Evolutionary conservation across 345 rosid species (phyloP).

Genomic region (Eutrema japonicum): DNA sequence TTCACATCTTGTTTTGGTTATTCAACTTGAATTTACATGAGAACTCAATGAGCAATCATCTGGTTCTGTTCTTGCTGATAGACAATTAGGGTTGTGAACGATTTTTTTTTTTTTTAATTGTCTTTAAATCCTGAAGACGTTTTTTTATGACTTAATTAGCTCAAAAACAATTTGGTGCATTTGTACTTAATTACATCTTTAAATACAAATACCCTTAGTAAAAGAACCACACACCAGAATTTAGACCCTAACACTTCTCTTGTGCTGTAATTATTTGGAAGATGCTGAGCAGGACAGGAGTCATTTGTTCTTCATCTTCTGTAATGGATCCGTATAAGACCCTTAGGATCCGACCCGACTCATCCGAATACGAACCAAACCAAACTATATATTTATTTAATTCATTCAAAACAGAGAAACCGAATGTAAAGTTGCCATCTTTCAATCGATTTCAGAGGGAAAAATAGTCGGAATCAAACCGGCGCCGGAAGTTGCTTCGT

Average conservation of each 20-base stretch:
- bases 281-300: slow-evolving; percentile 41
- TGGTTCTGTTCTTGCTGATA: too few relatives aligned
- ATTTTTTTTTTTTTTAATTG: background rate
- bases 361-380: slow-evolving; percentile 67
- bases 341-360: slow-evolving; percentile 69
- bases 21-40: slow-evolving; percentile 22
- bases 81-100: too few relatives aligned
- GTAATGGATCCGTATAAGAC: slow-evolving; percentile 72
- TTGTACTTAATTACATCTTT: slow-evolving; percentile 11
- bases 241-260: too few relatives aligned
- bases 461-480: slow-evolving; percentile 71
- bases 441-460: slow-evolving; percentile 72
- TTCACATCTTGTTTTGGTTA: slow-evolving; percentile 14
- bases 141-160: background rate
- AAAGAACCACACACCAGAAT: background rate
- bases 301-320: slow-evolving; percentile 52
- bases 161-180: background rate
- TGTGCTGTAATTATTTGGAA: slow-evolving; percentile 13
- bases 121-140: background rate
- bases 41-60: too few relatives aligned
- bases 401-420: too few relatives aligned
- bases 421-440: too few relatives aligned
- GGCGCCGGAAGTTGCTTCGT: slow-evolving; percentile 82
- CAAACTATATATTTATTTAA: too few relatives aligned
- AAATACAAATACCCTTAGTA: background rate